phyloP scores from a whole-genome alignment of 2,329 filamentous ascomycete genomes.

The Didymella glomerata region DNA sequence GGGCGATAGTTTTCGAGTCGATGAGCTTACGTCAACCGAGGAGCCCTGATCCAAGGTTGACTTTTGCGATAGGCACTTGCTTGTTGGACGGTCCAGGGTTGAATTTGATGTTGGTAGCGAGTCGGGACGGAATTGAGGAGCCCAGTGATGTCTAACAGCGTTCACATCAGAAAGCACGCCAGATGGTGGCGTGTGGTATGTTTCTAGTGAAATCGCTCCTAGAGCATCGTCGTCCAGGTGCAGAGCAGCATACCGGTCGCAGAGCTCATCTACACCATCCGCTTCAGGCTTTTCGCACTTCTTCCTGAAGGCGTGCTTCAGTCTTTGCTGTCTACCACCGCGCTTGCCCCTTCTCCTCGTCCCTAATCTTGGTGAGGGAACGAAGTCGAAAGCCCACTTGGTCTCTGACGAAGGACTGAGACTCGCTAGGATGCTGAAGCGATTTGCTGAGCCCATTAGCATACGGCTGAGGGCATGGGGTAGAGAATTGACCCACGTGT shows the following conservation, averaged over 20 bases:
- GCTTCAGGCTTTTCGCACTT: conserved; percentile 4
- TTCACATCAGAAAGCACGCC: conserved; percentile 8
- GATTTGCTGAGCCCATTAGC: conserved; percentile 33
- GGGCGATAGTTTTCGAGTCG: neutral
- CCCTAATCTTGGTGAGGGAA: conserved; percentile 14
- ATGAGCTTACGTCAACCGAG: neutral
- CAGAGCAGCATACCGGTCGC: conserved; percentile 20
- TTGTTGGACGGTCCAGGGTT: neutral
- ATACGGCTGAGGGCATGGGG: neutral
- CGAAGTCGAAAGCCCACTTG: conserved; percentile 33
- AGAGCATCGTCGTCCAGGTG: conserved; percentile 19
- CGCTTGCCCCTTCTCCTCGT: conserved; percentile 32
- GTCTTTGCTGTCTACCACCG: conserved; percentile 27
- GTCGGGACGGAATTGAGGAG: conserved; percentile 34
- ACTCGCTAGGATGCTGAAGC: conserved; percentile 39
- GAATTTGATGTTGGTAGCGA: conserved; percentile 8
- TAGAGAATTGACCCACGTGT: conserved; percentile 26
- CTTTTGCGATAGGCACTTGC: conserved; percentile 2
- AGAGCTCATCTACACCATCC: conserved; percentile 18
- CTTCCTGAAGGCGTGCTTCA: conserved; percentile 17
- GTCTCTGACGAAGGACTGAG: conserved; percentile 31
- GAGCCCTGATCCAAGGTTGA: neutral
- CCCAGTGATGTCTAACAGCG: conserved; percentile 33
- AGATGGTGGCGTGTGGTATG: neutral
- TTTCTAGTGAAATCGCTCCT: neutral